Evolutionary conservation across 208 protist species (phyloP).

Genomic region (Tritrichomonas musculus): DNA sequence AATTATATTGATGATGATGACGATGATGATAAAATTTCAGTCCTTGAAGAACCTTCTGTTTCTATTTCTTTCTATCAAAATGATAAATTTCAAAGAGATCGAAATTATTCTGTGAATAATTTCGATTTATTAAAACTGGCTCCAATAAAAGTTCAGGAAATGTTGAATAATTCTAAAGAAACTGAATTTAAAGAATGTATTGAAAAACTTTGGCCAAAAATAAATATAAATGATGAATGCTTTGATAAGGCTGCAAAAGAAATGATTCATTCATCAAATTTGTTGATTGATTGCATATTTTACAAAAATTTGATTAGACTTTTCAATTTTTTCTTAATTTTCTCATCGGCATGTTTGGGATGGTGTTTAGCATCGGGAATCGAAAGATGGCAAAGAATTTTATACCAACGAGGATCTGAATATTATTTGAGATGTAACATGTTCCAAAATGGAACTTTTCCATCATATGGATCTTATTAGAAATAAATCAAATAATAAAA

Average conservation of each 20-base stretch:
- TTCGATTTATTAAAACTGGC: not conserved
- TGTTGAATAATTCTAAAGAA: too few species aligned
- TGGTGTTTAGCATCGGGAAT: not conserved
- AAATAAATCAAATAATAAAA: too few species aligned
- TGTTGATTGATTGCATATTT: not conserved
- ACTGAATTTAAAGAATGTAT: not conserved
- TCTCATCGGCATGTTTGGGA: not conserved
- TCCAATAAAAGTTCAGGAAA: not conserved
- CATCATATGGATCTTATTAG: too few species aligned
- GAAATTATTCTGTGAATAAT: not conserved
- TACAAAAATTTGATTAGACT: not conserved
- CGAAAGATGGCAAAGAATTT: not conserved
- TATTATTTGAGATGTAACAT: too few species aligned
- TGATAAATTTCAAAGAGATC: not conserved
- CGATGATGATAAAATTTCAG: too few species aligned
- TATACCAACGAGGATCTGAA: too few species aligned
- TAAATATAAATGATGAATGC: not conserved
- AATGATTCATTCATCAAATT: not conserved
- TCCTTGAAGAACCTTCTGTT: too few species aligned
- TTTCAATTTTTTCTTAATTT: not conserved
- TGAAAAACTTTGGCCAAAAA: not conserved
- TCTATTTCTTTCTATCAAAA: not conserved
- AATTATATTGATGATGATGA: too few species aligned
- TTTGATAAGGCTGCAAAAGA: not conserved
- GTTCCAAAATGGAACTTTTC: too few species aligned